Conservation (phyloP, 192 early-diverging fungal genomes). For the Linnemannia zychae region DNA sequence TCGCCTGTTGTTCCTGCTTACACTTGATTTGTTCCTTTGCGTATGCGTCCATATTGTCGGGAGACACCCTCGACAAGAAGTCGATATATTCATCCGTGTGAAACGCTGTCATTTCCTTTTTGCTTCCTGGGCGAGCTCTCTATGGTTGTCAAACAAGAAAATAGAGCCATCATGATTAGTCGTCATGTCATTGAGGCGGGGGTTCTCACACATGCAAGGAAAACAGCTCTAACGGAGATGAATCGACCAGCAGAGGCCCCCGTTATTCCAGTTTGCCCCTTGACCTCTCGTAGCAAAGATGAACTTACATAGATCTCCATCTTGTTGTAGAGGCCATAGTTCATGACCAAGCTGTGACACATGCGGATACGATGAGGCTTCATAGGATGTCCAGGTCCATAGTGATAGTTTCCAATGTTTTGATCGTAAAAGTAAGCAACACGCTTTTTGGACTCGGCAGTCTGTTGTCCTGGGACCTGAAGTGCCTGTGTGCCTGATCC, state of each 20-base stretch:
- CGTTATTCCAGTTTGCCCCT: no score
- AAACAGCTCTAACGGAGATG: no score
- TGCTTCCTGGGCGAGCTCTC: slow-evolving; percentile 85
- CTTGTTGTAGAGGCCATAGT: slow-evolving; percentile 93
- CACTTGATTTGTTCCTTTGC: slow-evolving; percentile 72
- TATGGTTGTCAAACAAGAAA: slow-evolving; percentile 30
- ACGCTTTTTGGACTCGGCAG: slow-evolving; percentile 65
- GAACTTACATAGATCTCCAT: slow-evolving; percentile 80
- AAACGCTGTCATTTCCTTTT: slow-evolving; percentile 92
- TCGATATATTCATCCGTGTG: slow-evolving; percentile 96
- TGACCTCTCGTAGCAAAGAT: neutral
- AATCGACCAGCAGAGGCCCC: neutral
- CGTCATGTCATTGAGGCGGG: neutral
- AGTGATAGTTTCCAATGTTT: slow-evolving; percentile 77
- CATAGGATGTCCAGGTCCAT: slow-evolving; percentile 94
- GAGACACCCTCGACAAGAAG: slow-evolving; percentile 83
- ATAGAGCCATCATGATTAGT: neutral
- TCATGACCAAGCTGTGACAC: slow-evolving; percentile 92
- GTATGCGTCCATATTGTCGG: slow-evolving; percentile 77
- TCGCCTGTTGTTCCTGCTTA: slow-evolving; percentile 38
- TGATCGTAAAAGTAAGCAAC: slow-evolving; percentile 76
- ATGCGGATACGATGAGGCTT: slow-evolving; percentile 97
- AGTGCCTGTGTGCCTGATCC: slow-evolving; percentile 14
- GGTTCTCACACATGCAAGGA: no score
- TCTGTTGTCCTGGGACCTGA: slow-evolving; percentile 44